phyloP scores from a whole-genome alignment of 129 eudicot genomes.

The Helianthus tuberosus region DNA sequence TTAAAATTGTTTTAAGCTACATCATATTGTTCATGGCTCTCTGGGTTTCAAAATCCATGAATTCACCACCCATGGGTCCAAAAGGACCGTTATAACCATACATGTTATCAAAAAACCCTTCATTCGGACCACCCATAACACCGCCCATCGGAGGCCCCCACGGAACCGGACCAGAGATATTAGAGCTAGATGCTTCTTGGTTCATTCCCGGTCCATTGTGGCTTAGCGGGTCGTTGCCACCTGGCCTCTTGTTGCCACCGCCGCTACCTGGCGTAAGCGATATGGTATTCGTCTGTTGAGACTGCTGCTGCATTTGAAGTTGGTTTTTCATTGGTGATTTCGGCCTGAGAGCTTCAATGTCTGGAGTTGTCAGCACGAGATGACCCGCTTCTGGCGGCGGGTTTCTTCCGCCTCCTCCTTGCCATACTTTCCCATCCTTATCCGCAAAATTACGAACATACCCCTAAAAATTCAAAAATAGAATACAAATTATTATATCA shows the following conservation, averaged over 20 bases:
- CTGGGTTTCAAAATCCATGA: conserved; percentile 63
- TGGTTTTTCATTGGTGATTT: conserved; percentile 99
- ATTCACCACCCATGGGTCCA: conserved; percentile 63
- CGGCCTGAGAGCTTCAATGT: conserved; percentile 89
- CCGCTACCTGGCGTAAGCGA: conserved; percentile 63
- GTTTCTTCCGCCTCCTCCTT: conserved; percentile 80
- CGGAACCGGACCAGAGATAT: conserved; percentile 53
- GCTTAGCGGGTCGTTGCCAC: conserved; percentile 65
- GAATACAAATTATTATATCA: not conserved
- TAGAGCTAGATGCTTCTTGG: conserved; percentile 78
- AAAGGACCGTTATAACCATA: conserved; percentile 71
- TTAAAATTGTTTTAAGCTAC: conserved; percentile 36
- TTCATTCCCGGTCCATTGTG: conserved; percentile 50
- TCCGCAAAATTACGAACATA: conserved; percentile 70
- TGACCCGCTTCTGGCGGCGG: conserved; percentile 99
- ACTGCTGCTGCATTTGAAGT: conserved; percentile 62
- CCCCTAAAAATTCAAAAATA: conserved; percentile 46
- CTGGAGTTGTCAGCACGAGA: conserved; percentile 70
- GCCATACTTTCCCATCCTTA: conserved; percentile 75
- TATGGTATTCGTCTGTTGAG: conserved; percentile 52
- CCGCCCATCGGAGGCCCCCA: conserved; percentile 72
- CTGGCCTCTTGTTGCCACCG: conserved; percentile 51
- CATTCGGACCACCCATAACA: conserved; percentile 53
- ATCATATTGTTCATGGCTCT: conserved; percentile 71
- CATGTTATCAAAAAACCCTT: conserved; percentile 67